Conservation (phyloP, 1,284 basidiomycete species). For the Boletus mariae region DNA sequence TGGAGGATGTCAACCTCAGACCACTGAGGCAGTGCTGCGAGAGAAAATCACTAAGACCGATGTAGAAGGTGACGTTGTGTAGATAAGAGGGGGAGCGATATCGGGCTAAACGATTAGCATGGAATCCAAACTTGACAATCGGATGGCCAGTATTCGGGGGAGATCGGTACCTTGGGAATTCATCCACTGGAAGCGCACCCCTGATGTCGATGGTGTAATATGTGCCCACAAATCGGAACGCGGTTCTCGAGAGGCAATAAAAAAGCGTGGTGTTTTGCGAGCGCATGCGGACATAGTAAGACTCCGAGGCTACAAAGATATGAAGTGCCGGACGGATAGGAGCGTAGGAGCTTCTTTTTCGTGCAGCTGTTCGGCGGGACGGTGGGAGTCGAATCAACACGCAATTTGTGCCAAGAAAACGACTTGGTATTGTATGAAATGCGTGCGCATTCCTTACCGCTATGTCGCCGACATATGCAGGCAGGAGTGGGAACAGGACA, state of each 20-base stretch:
- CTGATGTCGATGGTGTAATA: too few species aligned
- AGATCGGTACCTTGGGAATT: too few species aligned
- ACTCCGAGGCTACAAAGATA: slow-evolving; percentile 18
- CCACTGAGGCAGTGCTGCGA: slow-evolving; percentile 15
- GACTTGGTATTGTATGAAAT: slow-evolving; percentile 14
- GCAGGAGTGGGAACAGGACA: background rate
- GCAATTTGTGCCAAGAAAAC: too few species aligned
- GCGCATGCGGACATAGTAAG: slow-evolving; percentile 19
- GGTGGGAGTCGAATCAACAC: background rate
- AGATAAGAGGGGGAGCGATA: slow-evolving; percentile 8
- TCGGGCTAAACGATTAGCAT: slow-evolving; percentile 5
- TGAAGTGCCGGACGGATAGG: slow-evolving; percentile 21
- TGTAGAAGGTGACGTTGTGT: slow-evolving; percentile 17
- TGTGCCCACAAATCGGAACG: background rate
- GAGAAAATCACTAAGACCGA: slow-evolving; percentile 21
- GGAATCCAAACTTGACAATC: background rate
- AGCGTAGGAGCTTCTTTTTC: slow-evolving; percentile 9
- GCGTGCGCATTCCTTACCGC: slow-evolving; percentile 13
- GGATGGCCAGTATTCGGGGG: too few species aligned
- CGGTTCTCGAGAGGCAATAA: slow-evolving; percentile 11
- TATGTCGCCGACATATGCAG: background rate
- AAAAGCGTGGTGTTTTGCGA: slow-evolving; percentile 3
- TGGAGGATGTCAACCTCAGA: background rate
- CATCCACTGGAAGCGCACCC: too few species aligned
- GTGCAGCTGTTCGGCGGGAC: background rate